Conservation (phyloP, 768 basidiomycete genomes). For the Suillus spraguei region DNA sequence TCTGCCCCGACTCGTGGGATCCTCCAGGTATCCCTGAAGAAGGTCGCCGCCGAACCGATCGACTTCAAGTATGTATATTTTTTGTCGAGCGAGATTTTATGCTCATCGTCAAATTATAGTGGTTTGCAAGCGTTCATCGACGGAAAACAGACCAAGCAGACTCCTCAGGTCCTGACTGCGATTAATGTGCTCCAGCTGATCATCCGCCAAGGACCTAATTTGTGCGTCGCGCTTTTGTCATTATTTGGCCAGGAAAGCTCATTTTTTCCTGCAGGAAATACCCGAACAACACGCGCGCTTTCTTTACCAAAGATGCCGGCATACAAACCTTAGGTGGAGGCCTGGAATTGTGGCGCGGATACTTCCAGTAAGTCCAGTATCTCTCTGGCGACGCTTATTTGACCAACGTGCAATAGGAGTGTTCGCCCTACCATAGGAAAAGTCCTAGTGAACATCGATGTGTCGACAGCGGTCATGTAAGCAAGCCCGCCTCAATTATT, state of each 20-base stretch:
- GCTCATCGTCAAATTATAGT: constrained; percentile 14
- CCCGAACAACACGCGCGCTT: constrained; percentile 48
- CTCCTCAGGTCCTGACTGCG: constrained; percentile 36
- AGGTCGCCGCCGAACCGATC: constrained; percentile 41
- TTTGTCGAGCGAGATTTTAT: neutral
- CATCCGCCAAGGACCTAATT: constrained; percentile 47
- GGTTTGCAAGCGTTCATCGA: constrained; percentile 29
- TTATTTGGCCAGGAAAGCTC: neutral
- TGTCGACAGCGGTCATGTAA: constrained; percentile 48
- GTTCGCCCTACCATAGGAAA: constrained; percentile 44
- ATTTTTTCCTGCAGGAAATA: constrained; percentile 35
- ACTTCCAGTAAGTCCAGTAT: constrained; percentile 46
- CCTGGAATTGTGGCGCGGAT: constrained; percentile 50
- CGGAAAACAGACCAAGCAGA: constrained; percentile 26
- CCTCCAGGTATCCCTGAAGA: constrained; percentile 34
- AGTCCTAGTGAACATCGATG: constrained; percentile 51
- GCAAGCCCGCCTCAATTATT: neutral
- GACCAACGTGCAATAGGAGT: constrained; percentile 35
- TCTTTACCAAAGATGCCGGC: constrained; percentile 41
- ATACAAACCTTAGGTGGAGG: constrained; percentile 28
- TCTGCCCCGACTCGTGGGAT: constrained; percentile 31
- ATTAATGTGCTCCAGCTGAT: constrained; percentile 52
- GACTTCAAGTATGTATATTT: constrained; percentile 35
- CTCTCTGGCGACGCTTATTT: neutral
- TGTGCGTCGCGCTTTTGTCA: constrained; percentile 33